Conservation (phyloP, 768 basidiomycete species). For the Trametopsis cervina region DNA sequence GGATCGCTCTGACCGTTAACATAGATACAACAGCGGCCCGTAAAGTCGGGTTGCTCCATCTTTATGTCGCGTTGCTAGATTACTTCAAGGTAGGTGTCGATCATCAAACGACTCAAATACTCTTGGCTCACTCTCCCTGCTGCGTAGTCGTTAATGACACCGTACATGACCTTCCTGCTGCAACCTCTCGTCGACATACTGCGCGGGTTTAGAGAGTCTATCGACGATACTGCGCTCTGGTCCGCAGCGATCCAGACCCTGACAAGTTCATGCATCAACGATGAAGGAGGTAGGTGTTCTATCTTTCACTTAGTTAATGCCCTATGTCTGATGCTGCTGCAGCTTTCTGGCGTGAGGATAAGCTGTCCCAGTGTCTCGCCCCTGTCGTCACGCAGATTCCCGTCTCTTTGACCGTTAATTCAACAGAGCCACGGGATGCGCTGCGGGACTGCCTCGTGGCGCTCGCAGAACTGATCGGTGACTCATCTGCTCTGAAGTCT, state of each 20-base stretch:
- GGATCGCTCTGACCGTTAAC: background rate
- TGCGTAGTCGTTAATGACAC: constrained; percentile 73
- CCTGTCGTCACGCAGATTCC: constrained; percentile 62
- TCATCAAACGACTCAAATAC: background rate
- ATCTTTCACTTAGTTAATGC: background rate
- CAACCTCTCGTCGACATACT: constrained; percentile 61
- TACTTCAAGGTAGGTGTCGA: constrained; percentile 73
- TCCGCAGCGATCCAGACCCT: constrained; percentile 50
- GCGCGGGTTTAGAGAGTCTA: constrained; percentile 33
- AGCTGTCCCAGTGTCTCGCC: constrained; percentile 53
- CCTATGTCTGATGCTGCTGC: background rate
- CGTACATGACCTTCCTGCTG: constrained; percentile 79
- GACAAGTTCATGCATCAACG: constrained; percentile 62
- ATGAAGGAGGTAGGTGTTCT: constrained; percentile 65
- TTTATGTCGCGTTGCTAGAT: constrained; percentile 68
- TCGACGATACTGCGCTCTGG: constrained; percentile 51
- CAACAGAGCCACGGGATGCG: constrained; percentile 30
- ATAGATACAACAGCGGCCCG: constrained; percentile 33
- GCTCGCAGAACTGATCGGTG: constrained; percentile 49
- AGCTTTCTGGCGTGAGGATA: constrained; percentile 92
- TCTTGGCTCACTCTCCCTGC: background rate
- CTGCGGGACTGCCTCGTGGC: constrained; percentile 48
- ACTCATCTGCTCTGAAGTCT: constrained; percentile 58
- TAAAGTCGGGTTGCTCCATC: constrained; percentile 65
- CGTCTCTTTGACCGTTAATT: constrained; percentile 32